These are phyloP conservation scores for Neurospora hispaniola DNA, from an alignment of 495 filamentous ascomycete species.

Conservation along the genomic window DNA sequence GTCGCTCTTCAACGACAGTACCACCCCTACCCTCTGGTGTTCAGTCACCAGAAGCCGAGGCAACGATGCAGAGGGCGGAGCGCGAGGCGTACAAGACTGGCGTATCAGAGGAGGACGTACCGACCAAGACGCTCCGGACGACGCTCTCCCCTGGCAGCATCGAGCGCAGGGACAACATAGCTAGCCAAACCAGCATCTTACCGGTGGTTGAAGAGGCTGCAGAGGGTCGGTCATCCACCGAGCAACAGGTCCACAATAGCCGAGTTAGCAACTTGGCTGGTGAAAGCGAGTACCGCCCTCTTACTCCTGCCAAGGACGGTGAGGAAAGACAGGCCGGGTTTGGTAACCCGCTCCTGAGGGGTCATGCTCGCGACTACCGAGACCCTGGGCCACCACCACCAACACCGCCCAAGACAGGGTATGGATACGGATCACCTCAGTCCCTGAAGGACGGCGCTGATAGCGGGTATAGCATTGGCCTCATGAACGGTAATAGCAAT, in stretches of 20 bases:
- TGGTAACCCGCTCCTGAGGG: constrained; percentile 27
- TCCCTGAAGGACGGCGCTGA: constrained; percentile 31
- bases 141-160: constrained; percentile 36
- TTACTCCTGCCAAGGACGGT: constrained; percentile 30
- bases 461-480: constrained; percentile 22
- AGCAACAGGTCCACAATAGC: constrained; percentile 29
- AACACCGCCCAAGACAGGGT: constrained; percentile 34
- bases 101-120: constrained; percentile 39
- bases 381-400: constrained; percentile 25
- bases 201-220: constrained; percentile 88
- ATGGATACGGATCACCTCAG: constrained; percentile 11
- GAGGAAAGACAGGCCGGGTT: constrained; percentile 33
- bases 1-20: constrained; percentile 14
- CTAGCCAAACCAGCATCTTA: constrained; percentile 53
- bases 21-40: constrained; percentile 40
- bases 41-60: constrained; percentile 31
- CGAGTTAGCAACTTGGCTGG: constrained; percentile 24
- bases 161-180: constrained; percentile 43
- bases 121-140: constrained; percentile 36
- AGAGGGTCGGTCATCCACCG: constrained; percentile 64
- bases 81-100: constrained; percentile 24
- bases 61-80: constrained; percentile 22
- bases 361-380: constrained; percentile 26
- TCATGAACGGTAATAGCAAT: neutral
- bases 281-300: constrained; percentile 32